Evolutionary conservation across 257 asterid genomes (phyloP).

Genomic region (Penstemon davidsonii): DNA sequence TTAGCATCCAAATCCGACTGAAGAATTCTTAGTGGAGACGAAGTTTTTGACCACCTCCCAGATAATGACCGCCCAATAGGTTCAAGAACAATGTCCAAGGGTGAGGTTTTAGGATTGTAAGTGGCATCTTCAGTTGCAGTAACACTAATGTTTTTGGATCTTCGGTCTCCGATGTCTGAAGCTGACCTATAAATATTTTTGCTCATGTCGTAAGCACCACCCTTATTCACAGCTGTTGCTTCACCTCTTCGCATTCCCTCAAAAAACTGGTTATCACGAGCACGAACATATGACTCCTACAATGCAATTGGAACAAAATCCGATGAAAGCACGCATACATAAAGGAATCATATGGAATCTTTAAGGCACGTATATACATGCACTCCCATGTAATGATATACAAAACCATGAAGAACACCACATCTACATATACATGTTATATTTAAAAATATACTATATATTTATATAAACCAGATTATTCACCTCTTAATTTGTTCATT

Average conservation of each 20-base stretch:
- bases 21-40: conserved; percentile 40
- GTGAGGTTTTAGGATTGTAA: conserved; percentile 39
- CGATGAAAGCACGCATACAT: conserved; percentile 10
- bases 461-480: not conserved
- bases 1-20: conserved; percentile 35
- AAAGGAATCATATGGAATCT: not conserved
- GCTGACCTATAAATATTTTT: conserved; percentile 38
- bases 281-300: conserved; percentile 55
- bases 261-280: conserved; percentile 65
- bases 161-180: conserved; percentile 54
- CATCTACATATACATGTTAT: not conserved
- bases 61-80: conserved; percentile 57
- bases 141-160: conserved; percentile 30
- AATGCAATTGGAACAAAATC: conserved; percentile 7
- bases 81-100: conserved; percentile 52
- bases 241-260: conserved; percentile 74
- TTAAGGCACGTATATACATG: not conserved
- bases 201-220: conserved; percentile 33
- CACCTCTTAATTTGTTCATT: not conserved
- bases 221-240: conserved; percentile 41
- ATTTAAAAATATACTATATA: too few relatives aligned
- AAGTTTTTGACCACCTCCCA: conserved; percentile 61
- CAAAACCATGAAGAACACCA: not conserved
- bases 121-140: conserved; percentile 34
- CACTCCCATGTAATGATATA: not conserved